Percentiles rank a stretch among this genome's conserved stretches.
Conservation (phyloP, 2,329 filamentous ascomycete species). For the Fusarium papillatum region DNA sequence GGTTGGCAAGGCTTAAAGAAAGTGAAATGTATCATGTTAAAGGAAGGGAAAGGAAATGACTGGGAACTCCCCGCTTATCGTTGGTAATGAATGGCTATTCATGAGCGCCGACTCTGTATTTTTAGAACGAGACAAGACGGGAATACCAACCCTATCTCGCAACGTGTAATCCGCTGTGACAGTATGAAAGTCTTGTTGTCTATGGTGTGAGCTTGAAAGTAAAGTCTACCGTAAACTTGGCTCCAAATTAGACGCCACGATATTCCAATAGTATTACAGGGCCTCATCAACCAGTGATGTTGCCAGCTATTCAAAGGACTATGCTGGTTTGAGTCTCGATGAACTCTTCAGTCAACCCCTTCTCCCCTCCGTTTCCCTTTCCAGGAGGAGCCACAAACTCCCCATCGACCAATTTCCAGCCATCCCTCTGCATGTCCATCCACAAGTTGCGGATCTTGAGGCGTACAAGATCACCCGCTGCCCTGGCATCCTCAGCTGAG, state of each 20-base stretch:
- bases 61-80: slow-evolving; percentile 52
- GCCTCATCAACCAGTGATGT: background rate
- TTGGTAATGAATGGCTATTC: slow-evolving; percentile 43
- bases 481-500: slow-evolving; percentile 90
- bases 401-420: slow-evolving; percentile 74
- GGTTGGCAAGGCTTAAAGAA: slow-evolving; percentile 57
- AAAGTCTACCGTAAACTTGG: background rate
- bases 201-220: background rate
- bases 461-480: slow-evolving; percentile 88
- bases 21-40: slow-evolving; percentile 30
- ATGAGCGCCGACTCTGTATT: slow-evolving; percentile 51
- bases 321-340: slow-evolving; percentile 46
- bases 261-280: slow-evolving; percentile 1
- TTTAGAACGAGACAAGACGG: slow-evolving; percentile 47
- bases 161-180: slow-evolving; percentile 32
- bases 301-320: background rate
- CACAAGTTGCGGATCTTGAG: slow-evolving; percentile 79
- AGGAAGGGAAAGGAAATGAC: slow-evolving; percentile 35
- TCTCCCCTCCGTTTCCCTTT: slow-evolving; percentile 34
- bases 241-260: background rate
- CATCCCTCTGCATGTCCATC: slow-evolving; percentile 73
- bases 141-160: slow-evolving; percentile 42
- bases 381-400: slow-evolving; percentile 55
- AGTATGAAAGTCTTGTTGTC: slow-evolving; percentile 1
- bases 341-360: slow-evolving; percentile 53